These are phyloP conservation scores for Cladorrhinum sp. DNA, from an alignment of 2,329 filamentous ascomycete genomes.

Conservation along the genomic window DNA sequence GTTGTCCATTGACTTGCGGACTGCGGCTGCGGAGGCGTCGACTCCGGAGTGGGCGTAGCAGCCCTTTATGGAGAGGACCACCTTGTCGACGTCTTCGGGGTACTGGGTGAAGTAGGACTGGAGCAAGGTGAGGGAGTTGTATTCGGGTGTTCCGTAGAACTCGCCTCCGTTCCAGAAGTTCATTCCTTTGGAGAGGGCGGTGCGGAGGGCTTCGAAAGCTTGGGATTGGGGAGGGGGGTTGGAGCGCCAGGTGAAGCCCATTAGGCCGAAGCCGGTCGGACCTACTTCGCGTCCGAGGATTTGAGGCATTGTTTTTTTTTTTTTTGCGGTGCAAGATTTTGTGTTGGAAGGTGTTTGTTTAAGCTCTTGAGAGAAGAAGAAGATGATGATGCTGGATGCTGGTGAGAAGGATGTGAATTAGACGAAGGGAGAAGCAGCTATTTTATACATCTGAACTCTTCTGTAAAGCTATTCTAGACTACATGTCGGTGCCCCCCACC, in stretches of 20 bases:
- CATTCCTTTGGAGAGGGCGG: slow-evolving; percentile 44
- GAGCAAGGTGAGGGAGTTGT: slow-evolving; percentile 56
- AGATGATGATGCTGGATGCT: neutral
- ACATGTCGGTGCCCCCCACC: no score
- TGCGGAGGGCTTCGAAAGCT: slow-evolving; percentile 54
- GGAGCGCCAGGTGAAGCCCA: slow-evolving; percentile 44
- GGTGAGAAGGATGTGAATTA: neutral
- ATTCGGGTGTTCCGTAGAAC: slow-evolving; percentile 59
- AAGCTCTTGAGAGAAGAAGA: neutral
- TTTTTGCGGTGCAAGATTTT: neutral
- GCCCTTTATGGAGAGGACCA: slow-evolving; percentile 59
- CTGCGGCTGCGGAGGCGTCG: slow-evolving; percentile 43
- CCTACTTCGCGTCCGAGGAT: slow-evolving; percentile 32
- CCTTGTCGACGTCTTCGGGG: slow-evolving; percentile 59
- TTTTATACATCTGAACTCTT: no score
- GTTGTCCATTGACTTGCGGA: slow-evolving; percentile 58
- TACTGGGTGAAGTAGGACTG: slow-evolving; percentile 60
- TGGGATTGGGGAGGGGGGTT: slow-evolving; percentile 43
- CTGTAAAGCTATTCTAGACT: no score
- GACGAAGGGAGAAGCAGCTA: no score
- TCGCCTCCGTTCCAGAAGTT: slow-evolving; percentile 45
- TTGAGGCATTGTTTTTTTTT: slow-evolving; percentile 29
- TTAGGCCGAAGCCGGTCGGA: slow-evolving; percentile 32
- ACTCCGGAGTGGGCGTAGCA: neutral
- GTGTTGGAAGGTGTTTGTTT: neutral